These are phyloP conservation scores for Backusella parvicylindrica DNA, from an alignment of 192 early-diverging fungal species.

Conservation along the genomic window DNA sequence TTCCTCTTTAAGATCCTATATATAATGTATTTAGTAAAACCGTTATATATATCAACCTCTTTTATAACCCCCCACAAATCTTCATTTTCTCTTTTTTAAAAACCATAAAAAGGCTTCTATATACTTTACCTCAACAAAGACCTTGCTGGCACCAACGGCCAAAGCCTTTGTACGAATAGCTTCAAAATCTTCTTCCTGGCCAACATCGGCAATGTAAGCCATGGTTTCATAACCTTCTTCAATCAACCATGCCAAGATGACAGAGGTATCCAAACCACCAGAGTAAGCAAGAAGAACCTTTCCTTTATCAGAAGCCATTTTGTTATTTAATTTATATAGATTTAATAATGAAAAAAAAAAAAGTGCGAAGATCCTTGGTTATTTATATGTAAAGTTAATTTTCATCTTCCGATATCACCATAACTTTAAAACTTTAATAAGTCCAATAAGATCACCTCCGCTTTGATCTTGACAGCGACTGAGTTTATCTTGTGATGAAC, in stretches of 20 bases:
- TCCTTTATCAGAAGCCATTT: constrained; percentile 57
- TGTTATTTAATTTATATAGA: constrained; percentile 1
- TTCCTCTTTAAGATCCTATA: constrained; percentile 85
- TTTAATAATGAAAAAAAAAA: background rate
- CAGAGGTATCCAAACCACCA: constrained; percentile 98
- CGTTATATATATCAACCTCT: background rate
- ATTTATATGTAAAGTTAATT: background rate
- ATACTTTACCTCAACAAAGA: constrained; percentile 82
- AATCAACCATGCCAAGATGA: constrained; percentile 97
- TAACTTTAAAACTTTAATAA: background rate
- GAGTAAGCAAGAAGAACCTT: constrained; percentile 94
- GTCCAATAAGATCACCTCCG: background rate
- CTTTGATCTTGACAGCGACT: background rate
- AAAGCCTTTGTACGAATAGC: constrained; percentile 91
- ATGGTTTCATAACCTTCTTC: constrained; percentile 98
- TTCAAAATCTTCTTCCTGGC: constrained; percentile 99
- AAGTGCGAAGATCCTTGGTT: background rate
- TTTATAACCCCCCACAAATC: background rate
- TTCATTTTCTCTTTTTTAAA: background rate
- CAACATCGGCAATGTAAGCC: constrained; percentile 97
- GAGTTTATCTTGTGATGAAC: background rate
- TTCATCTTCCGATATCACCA: background rate
- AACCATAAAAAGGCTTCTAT: background rate
- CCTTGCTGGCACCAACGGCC: constrained; percentile 87
- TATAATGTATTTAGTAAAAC: background rate